These are phyloP conservation scores for Eimeria tenella DNA, from an alignment of 169 alveolate genomes.

Conservation along the genomic window DNA sequence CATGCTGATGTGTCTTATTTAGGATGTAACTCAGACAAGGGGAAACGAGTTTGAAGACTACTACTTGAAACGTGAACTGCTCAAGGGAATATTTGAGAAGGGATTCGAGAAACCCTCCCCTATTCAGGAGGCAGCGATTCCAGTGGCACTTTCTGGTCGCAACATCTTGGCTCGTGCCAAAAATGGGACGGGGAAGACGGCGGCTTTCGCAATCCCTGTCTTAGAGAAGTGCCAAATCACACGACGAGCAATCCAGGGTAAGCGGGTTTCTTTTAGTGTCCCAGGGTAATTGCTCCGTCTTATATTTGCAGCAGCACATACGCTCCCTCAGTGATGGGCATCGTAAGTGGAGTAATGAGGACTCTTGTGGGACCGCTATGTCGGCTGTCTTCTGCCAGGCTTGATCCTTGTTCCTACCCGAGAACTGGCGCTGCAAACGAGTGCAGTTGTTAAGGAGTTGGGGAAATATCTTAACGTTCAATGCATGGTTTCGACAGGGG, in stretches of 20 bases:
- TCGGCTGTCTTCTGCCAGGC: constrained; percentile 84
- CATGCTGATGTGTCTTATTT: not conserved
- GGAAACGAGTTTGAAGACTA: constrained; percentile 99
- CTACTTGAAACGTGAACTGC: constrained; percentile 94
- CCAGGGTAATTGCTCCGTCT: not conserved
- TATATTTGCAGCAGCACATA: not conserved
- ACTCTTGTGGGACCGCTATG: not conserved
- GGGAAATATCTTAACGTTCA: constrained; percentile 98
- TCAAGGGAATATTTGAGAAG: constrained; percentile 98
- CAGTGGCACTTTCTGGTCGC: constrained; percentile 97
- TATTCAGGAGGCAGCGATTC: constrained; percentile 98
- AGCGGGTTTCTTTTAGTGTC: not conserved
- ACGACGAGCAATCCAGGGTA: constrained; percentile 80
- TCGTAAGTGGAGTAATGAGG: not conserved
- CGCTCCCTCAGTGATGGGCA: not conserved
- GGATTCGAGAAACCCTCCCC: constrained; percentile 99
- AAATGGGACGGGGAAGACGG: constrained; percentile 99
- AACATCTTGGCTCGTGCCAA: constrained; percentile 99
- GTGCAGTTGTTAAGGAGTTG: constrained; percentile 96
- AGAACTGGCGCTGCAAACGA: constrained; percentile 97
- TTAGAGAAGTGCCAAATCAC: constrained; percentile 93
- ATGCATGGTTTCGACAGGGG: constrained; percentile 99
- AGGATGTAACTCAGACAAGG: constrained; percentile 98
- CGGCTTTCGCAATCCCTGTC: constrained; percentile 98
- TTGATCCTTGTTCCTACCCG: constrained; percentile 97